These are phyloP conservation scores for Immersiporthe knoxdaviesiana DNA, from an alignment of 2,329 filamentous ascomycete species.

Conservation along the genomic window DNA sequence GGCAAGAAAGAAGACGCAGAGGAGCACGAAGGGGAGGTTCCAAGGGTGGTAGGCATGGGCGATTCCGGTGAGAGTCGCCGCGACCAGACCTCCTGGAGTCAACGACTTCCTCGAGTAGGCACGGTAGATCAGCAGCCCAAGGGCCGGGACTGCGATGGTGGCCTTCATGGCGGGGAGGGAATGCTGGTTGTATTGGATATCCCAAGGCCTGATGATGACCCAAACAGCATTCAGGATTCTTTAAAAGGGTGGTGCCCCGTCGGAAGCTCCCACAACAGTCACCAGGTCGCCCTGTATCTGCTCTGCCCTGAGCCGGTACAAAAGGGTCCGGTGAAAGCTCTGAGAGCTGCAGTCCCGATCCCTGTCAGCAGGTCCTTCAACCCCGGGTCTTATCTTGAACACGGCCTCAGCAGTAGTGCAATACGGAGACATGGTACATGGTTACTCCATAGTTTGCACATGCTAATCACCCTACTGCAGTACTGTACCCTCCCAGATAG, in stretches of 20 bases:
- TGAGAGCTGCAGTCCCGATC: neutral
- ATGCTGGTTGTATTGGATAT: too few species aligned
- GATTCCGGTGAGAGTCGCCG: constrained; percentile 72
- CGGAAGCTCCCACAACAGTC: neutral
- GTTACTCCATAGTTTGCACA: too few species aligned
- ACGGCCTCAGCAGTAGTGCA: neutral
- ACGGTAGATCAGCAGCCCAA: constrained; percentile 64
- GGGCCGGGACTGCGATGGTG: constrained; percentile 61
- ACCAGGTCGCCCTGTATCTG: neutral
- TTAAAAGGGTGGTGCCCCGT: too few species aligned
- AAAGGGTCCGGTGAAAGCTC: neutral
- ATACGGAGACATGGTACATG: neutral
- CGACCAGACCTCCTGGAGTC: constrained; percentile 73
- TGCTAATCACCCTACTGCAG: neutral
- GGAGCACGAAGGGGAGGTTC: constrained; percentile 84
- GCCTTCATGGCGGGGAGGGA: constrained; percentile 54
- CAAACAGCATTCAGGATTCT: neutral
- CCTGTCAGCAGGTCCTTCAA: neutral
- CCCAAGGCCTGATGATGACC: too few species aligned
- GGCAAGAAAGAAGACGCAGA: constrained; percentile 83
- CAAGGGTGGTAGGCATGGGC: constrained; percentile 92
- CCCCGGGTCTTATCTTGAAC: neutral
- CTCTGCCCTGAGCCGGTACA: neutral
- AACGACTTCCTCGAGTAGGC: constrained; percentile 76
- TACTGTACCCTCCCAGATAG: neutral